Percentiles rank a stretch among this genome's conserved stretches.
Evolutionary conservation across 2,329 filamentous ascomycete genomes (phyloP).

Genomic region (Claviceps sp.): DNA sequence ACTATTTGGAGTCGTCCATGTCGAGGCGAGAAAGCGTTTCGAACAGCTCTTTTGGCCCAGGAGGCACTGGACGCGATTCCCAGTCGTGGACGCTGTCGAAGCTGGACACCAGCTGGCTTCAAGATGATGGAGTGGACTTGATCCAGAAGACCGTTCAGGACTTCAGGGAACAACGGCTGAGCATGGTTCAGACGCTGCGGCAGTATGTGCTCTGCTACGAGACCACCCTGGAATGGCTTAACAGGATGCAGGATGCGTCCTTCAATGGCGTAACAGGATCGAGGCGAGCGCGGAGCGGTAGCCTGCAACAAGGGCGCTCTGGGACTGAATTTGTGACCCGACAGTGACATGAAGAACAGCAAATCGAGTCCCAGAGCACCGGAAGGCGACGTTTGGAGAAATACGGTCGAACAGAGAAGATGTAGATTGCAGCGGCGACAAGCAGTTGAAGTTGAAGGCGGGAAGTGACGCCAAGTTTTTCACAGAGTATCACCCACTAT

Average conservation of each 20-base stretch:
- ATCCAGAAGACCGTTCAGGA: conserved; percentile 82
- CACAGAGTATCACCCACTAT: too few species aligned
- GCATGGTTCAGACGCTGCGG: conserved; percentile 90
- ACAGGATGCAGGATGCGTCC: conserved; percentile 28
- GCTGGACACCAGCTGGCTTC: conserved; percentile 50
- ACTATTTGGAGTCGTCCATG: conserved; percentile 17
- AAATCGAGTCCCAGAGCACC: neutral
- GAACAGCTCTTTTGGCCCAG: conserved; percentile 6
- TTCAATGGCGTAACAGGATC: conserved; percentile 9
- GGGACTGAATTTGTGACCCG: neutral
- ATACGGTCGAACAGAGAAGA: too few species aligned
- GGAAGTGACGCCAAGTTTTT: too few species aligned
- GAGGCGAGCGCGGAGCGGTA: conserved; percentile 18
- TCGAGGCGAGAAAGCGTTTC: conserved; percentile 14
- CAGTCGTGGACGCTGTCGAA: conserved; percentile 3
- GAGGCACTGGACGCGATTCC: conserved; percentile 4
- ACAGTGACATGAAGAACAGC: neutral
- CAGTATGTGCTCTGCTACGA: conserved; percentile 97
- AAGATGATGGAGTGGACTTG: conserved; percentile 59
- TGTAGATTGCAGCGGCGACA: too few species aligned
- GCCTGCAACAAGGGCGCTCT: conserved; percentile 13
- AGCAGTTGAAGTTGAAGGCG: too few species aligned
- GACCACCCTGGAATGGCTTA: conserved; percentile 79
- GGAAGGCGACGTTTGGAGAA: too few species aligned
- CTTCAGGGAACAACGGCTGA: conserved; percentile 75